Percentiles rank a stretch among this genome's conserved stretches.
Evolutionary conservation across 768 basidiomycete species (phyloP).

Genomic region (Boletus speciosus): DNA sequence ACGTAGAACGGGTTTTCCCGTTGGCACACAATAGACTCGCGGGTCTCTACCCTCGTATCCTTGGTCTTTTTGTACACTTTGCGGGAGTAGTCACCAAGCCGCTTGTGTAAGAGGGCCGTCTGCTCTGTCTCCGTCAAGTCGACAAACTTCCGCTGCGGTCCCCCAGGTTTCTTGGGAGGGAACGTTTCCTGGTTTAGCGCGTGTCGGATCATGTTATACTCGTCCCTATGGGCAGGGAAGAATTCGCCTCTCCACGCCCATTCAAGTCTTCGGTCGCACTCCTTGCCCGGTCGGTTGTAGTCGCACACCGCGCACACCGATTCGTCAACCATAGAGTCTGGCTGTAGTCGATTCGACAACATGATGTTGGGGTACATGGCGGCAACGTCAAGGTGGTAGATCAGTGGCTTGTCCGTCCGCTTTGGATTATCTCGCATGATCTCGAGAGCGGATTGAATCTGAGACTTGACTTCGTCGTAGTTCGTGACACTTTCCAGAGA

Average conservation of each 20-base stretch:
- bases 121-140: slow-evolving; percentile 86
- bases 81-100: slow-evolving; percentile 95
- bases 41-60: slow-evolving; percentile 91
- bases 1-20: slow-evolving; percentile 98
- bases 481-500: slow-evolving; percentile 85
- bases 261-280: slow-evolving; percentile 86
- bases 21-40: slow-evolving; percentile 95
- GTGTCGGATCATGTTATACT: slow-evolving; percentile 98
- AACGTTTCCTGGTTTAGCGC: slow-evolving; percentile 94
- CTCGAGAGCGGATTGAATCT: slow-evolving; percentile 77
- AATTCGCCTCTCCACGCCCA: slow-evolving; percentile 99
- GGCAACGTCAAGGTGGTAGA: slow-evolving; percentile 98
- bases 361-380: slow-evolving; percentile 99
- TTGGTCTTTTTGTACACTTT: slow-evolving; percentile 99
- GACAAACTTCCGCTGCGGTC: slow-evolving; percentile 72
- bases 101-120: slow-evolving; percentile 89
- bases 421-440: slow-evolving; percentile 88
- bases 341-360: slow-evolving; percentile 98
- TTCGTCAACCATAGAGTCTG: slow-evolving; percentile 96
- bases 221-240: slow-evolving; percentile 95
- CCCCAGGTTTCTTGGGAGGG: slow-evolving; percentile 73
- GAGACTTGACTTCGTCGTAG: slow-evolving; percentile 85
- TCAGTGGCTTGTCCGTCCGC: slow-evolving; percentile 87
- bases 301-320: slow-evolving; percentile 97
- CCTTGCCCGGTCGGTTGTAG: slow-evolving; percentile 94